Base-by-base conservation (phyloP, 331 rosid species). In the Acacia pycnantha region DNA sequence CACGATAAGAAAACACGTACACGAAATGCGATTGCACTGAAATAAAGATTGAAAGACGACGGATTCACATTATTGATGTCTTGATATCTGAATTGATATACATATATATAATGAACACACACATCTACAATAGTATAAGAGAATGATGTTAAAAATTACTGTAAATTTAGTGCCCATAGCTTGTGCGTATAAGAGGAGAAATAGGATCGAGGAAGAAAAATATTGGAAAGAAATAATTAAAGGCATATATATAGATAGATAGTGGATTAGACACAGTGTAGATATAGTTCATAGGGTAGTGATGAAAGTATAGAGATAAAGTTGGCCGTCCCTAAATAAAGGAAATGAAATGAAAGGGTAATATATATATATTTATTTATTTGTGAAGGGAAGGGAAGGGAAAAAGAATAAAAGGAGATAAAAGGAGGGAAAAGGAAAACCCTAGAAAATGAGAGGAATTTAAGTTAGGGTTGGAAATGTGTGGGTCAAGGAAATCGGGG, bases 401-500 rank as follows among this genome's bases (percentile, higher is more conserved):
- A 74, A 73, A 37, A 27, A 40, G 22, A 53, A 15, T 44, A 11
- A 0, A 5, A 51, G 6, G 15, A 40, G 19, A 70, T 11, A 79
- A 50, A 24, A 72, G 69, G 53, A 69, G 19, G 54, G 6, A 79
- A 50, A 24, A 72, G 69, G 53, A 69, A 77, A 82, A 81, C 33
- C 76, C 74, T 35, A 79, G 71, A 80, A 82, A 87, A 83, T 56
- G 48, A 73, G 71, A 84, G 80, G 54, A 37, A 76, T 64, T 64
- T 24, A 4, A 50, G 61, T 47, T 80, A 75, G 83, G 56, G 59
- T 65, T 61, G 76, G 85, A 65, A 76, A 80, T 29, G 83, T 75
- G 85, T 74, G 86, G 85, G 84, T 85, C 89, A 81, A 83, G 68
- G 47, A 66, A 77, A 81, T 80, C 37, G 79, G 82, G 78, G 71